These are phyloP conservation scores for Antrodiella citrinella DNA, from an alignment of 768 basidiomycete species.

Conservation along the genomic window DNA sequence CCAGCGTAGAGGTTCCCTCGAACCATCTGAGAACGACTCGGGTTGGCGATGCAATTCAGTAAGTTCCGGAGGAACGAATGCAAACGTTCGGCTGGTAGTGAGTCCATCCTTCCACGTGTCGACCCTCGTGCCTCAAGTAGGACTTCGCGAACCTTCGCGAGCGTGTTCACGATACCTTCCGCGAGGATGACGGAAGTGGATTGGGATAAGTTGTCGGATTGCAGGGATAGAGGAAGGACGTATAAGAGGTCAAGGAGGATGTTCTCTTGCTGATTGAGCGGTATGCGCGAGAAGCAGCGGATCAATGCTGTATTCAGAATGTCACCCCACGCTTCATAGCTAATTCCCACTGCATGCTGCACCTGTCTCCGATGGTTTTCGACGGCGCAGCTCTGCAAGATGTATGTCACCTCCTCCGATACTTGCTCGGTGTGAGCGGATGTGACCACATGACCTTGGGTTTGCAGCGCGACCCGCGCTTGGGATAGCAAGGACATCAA, in stretches of 20 bases:
- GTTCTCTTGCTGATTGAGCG: slow-evolving; percentile 75
- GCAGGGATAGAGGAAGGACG: slow-evolving; percentile 64
- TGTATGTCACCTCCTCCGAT: slow-evolving; percentile 59
- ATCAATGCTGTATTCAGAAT: slow-evolving; percentile 78
- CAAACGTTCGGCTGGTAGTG: slow-evolving; percentile 74
- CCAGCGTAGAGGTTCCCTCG: slow-evolving; percentile 94
- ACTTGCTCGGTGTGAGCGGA: slow-evolving; percentile 58
- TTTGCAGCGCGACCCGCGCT: slow-evolving; percentile 53
- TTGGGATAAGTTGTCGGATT: slow-evolving; percentile 56
- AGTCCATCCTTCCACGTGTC: slow-evolving; percentile 54
- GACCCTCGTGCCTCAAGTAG: slow-evolving; percentile 20
- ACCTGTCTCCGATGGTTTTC: slow-evolving; percentile 88
- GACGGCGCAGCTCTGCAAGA: slow-evolving; percentile 75
- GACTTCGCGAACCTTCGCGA: slow-evolving; percentile 86
- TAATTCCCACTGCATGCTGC: slow-evolving; percentile 54
- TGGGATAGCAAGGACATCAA: slow-evolving; percentile 61
- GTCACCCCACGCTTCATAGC: slow-evolving; percentile 80
- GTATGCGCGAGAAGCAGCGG: slow-evolving; percentile 79
- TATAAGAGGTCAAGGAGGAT: slow-evolving; percentile 88
- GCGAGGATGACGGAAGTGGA: slow-evolving; percentile 76
- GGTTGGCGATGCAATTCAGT: slow-evolving; percentile 67
- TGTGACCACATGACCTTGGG: slow-evolving; percentile 59
- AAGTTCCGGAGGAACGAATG: slow-evolving; percentile 65
- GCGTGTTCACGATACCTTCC: slow-evolving; percentile 70
- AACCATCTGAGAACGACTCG: slow-evolving; percentile 74